Base-by-base conservation (phyloP, 768 basidiomycete species). In the Rhizopogon rudus region DNA sequence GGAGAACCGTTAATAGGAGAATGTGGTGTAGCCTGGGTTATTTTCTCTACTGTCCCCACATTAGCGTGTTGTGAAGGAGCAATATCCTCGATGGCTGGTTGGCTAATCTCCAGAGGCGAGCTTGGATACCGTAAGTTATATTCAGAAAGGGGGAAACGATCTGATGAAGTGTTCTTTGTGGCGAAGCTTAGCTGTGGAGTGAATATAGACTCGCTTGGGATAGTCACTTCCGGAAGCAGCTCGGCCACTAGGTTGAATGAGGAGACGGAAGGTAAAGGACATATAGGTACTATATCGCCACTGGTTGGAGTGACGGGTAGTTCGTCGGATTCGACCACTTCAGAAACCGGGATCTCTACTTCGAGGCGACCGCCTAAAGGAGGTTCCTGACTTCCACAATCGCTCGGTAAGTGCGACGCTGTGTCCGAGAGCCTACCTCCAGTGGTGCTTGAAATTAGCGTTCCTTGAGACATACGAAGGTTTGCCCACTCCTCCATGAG, bases 401-500 rank as follows among this genome's bases (percentile, higher is more conserved):
- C 16, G 20, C 48, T 49, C 22, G 14, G 25, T 6, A 14, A 5
- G 14, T 37, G 48, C 8, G 35, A 9, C 5, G 35, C 25, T 3
- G 22, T 49, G 6, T 49, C 48, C 35, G 35, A 13, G 12, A 12
- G 12, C 12, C 14, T 25, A 49, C 14, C 3, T 37, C 29, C 52
- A 51, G 52, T 41, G 48, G 45, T 54, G 6, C 54, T 60, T 13
- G 57, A 51, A 40, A 49, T 14, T 17, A 64, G 56, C 16, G 56
- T 6, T 40, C 67, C 67, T 50, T 65, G 67, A 3, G 57, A 69
- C 60, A 57, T 63, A 41, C 67, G 69, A 53, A 68, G 52, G n/a
- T 53, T 61, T 29, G 63, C 67, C 67, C 67, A 71, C 46, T 69
- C 60, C 33, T 67, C 61, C 50, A 69, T 69, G 25, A 69, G 22